Evolutionary conservation across 176 grass and related monocot species (phyloP), one percentile per base, ranked within the genome.

Genomic region (Rhynchospora pubera): DNA sequence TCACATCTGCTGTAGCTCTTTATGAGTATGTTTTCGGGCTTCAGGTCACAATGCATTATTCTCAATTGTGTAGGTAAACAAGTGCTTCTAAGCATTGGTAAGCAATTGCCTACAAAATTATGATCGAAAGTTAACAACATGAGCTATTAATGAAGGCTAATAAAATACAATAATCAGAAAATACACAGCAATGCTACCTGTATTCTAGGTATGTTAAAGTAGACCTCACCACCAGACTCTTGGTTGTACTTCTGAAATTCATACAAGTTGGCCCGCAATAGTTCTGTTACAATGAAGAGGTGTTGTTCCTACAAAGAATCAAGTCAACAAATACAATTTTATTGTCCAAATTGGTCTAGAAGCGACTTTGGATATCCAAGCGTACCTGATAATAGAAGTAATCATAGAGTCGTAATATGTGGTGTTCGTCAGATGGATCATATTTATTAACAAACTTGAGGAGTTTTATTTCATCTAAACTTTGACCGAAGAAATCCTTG

Each of bases 401-500:
- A 69, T 95, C 97, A 90, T 91, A 99, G 77, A 99, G 87, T 30
- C 97, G 97, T 53, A 99, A 79, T 52, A 99, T 61, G 83, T 95
- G 93, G 74, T 91, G 82, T 43, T 93, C 85, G 32, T 99, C 97
- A 72, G 85, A 57, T 79, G 97, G 97, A 82, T 99, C 97, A 22
- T 91, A 90, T 87, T 91, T 93, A 86, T 99, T 95, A 34, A 91
- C 93, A 69, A 91, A 95, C 50, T 99, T 99, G 58, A 99, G 91
- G 28, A 99, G 91, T 63, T 99, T 99, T 79, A 99, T 99, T 80
- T 99, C 97, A 84, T 99, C 91, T 80, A 99, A 85, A 85, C 97
- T 96, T 70, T 96, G 97, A 57, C 95, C 97, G 71, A 99, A 93
- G 85, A 95, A 99, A 86, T 99, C 96, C 87, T 99, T 99, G 71